A percentile compares a stretch with the other conserved stretches of the same genome.
These are phyloP conservation scores for Papiliotrema terrestris DNA, from an alignment of 1,284 basidiomycete species.

Conservation along the genomic window DNA sequence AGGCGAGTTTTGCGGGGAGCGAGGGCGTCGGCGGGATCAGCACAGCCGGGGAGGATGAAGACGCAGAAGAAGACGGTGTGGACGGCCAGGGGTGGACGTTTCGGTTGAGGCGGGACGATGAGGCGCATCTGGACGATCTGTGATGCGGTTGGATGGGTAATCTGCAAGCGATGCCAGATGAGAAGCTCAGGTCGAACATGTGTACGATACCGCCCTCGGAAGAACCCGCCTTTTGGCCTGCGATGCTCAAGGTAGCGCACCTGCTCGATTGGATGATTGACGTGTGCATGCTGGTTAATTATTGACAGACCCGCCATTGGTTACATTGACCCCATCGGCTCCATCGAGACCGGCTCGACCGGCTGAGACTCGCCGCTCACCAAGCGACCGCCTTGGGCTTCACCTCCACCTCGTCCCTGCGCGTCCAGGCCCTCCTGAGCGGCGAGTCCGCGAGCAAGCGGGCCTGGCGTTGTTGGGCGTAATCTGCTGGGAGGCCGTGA, in stretches of 20 bases:
- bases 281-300: neutral
- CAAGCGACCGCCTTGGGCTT: conserved; percentile 4
- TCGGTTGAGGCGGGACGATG: conserved; percentile 11
- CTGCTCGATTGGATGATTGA: too few relatives aligned
- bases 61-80: conserved; percentile 1
- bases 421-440: conserved; percentile 14
- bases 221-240: too few relatives aligned
- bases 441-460: conserved; percentile 7
- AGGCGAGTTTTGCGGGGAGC: too few relatives aligned
- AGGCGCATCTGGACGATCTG: conserved; percentile 15
- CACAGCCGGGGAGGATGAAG: too few relatives aligned
- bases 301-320: neutral
- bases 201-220: too few relatives aligned
- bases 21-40: too few relatives aligned
- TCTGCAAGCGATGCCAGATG: too few relatives aligned
- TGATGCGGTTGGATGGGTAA: too few relatives aligned
- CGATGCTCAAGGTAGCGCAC: too few relatives aligned
- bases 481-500: conserved; percentile 23
- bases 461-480: conserved; percentile 1
- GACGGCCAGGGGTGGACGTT: conserved; percentile 8
- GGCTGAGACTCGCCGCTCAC: neutral
- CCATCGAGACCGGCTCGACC: too few relatives aligned
- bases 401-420: conserved; percentile 22
- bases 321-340: too few relatives aligned
- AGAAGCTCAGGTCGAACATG: too few relatives aligned